Conservation (phyloP, 1,139 yeast species). For the Debaryomyces sp. region DNA sequence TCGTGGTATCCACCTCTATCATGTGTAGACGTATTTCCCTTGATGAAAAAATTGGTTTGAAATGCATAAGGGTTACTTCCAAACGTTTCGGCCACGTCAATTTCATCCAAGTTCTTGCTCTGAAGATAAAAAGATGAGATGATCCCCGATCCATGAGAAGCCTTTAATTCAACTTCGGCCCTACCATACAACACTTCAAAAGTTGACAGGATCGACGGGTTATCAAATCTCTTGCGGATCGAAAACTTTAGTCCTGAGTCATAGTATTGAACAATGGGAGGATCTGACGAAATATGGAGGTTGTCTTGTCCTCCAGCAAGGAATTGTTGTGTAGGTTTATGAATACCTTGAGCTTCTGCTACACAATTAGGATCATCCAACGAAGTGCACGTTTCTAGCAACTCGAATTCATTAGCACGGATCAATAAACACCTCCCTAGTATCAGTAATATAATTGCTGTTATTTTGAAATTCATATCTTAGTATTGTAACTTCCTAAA, state of each 20-base stretch:
- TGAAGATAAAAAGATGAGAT: conserved; percentile 48
- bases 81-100: conserved; percentile 48
- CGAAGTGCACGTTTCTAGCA: neutral
- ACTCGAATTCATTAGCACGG: neutral
- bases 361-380: conserved; percentile 1
- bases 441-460: neutral
- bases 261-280: conserved; percentile 13
- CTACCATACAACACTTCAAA: conserved; percentile 45
- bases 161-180: conserved; percentile 42
- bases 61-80: conserved; percentile 39
- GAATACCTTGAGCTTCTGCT: neutral
- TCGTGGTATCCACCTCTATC: conserved; percentile 43
- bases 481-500: neutral
- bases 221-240: conserved; percentile 33
- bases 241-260: conserved; percentile 20
- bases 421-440: neutral
- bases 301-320: neutral
- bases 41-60: conserved; percentile 48
- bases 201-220: conserved; percentile 40
- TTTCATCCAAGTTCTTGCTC: conserved; percentile 51
- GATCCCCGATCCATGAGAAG: conserved; percentile 45
- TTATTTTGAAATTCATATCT: neutral
- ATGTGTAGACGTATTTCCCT: conserved; percentile 46
- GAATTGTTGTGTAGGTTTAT: neutral
- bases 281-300: conserved; percentile 9